Evolutionary conservation across 129 eudicot genomes (phyloP), one percentile per base, ranked within the genome.

Genomic region (Mikania micrantha): DNA sequence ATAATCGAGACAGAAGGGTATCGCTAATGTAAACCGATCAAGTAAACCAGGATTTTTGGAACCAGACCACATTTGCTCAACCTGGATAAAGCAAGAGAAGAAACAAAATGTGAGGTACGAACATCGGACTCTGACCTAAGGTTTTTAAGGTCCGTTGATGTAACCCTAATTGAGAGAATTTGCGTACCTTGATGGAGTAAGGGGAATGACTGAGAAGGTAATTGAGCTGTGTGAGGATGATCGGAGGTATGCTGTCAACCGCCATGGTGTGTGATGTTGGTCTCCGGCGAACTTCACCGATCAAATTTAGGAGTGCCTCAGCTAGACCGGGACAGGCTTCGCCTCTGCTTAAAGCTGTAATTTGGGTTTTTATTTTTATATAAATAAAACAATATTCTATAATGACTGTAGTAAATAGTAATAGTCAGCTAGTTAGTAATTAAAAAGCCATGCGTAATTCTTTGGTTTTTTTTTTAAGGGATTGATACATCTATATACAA

Each of bases 61-160:
- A 45, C 96, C 96, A 48, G n/a, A 84, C 83, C 96, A 86, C 78
- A 82, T 80, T 58, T 79, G 84, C 66, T 90, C 90, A 58, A 90
- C 95, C 96, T 90, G 80, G 74, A 42, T 15, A 78, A 73, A 9
- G 6, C 2, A 10, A 8, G 4, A 25, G 4, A 6, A 0, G 34
- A 54, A 54, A 15, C 19, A 49, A 72, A 44, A 16, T 29, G 5
- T 24, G 17, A 64, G 35, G 52, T 21, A 5, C 12, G 65, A 41
- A 20, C 45, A 35, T 17, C 29, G 27, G 66, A 64, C 29, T 74
- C 20, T 42, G 67, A 52, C 7, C 39, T 38, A 65, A 77, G 75
- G 67, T 53, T 34, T 12, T 15, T 39, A 4, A 64, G 49, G 48
- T 22, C 45, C 59, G 5, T 15, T 15, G 41, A 0, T 32, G 27